A percentile compares a stretch with the other conserved stretches of the same genome.
These are phyloP conservation scores for Nemania abortiva DNA, from an alignment of 2,329 filamentous ascomycete genomes.

Conservation along the genomic window DNA sequence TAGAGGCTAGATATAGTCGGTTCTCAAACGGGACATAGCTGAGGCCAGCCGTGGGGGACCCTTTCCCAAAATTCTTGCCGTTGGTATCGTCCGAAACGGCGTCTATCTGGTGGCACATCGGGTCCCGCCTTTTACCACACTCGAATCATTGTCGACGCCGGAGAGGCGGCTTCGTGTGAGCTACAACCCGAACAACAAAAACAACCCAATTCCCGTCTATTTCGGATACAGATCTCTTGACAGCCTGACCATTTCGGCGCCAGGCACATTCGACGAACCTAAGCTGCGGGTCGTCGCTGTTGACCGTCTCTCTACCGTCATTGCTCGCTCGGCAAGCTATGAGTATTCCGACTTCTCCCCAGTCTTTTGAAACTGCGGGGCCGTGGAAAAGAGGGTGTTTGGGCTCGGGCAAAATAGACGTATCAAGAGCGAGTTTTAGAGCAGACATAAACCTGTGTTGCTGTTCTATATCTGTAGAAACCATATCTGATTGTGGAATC, in stretches of 20 bases:
- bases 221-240: slow-evolving; percentile 18
- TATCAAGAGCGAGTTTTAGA: slow-evolving; percentile 17
- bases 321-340: slow-evolving; percentile 31
- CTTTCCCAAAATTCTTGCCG: slow-evolving; percentile 25
- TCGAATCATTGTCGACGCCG: slow-evolving; percentile 14
- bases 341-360: slow-evolving; percentile 30
- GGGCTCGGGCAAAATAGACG: slow-evolving; percentile 22
- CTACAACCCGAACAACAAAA: slow-evolving; percentile 24
- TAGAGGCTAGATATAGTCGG: neutral
- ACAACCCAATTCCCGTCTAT: slow-evolving; percentile 31
- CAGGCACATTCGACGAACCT: slow-evolving; percentile 11
- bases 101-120: slow-evolving; percentile 24
- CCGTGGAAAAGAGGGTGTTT: slow-evolving; percentile 20
- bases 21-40: slow-evolving; percentile 29
- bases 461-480: neutral
- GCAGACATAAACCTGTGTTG: slow-evolving; percentile 3
- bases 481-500: too few species aligned
- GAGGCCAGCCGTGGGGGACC: slow-evolving; percentile 27
- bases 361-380: slow-evolving; percentile 24
- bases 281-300: slow-evolving; percentile 23
- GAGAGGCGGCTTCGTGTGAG: slow-evolving; percentile 26
- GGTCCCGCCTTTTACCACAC: slow-evolving; percentile 25
- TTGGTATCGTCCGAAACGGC: slow-evolving; percentile 28
- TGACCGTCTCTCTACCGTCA: slow-evolving; percentile 27
- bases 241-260: slow-evolving; percentile 18